phyloP scores from a whole-genome alignment of 768 basidiomycete species.

The Lactarius indigo region DNA sequence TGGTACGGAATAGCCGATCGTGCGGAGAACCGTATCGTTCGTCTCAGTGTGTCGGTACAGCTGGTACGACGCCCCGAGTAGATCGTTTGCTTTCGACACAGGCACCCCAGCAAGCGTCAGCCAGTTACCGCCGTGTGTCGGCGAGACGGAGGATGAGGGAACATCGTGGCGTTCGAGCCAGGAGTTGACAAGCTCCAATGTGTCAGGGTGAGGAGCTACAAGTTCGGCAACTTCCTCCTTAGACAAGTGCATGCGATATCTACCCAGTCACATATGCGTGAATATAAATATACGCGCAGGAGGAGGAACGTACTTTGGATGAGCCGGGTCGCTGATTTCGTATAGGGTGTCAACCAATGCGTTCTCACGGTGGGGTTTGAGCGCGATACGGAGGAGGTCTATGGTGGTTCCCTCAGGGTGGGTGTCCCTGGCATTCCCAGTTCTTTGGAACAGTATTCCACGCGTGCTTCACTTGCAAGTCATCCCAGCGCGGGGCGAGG shows the following conservation, averaged over 20 bases:
- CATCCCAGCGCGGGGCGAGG: conserved; percentile 12
- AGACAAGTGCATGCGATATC: conserved; percentile 58
- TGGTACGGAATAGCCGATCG: conserved; percentile 58
- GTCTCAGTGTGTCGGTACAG: conserved; percentile 50
- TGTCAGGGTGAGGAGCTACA: conserved; percentile 50
- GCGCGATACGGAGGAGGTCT: conserved; percentile 22
- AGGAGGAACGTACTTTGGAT: conserved; percentile 9
- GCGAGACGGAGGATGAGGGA: conserved; percentile 35
- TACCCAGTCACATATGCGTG: conserved; percentile 22
- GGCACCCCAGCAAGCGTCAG: conserved; percentile 48
- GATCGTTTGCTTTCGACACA: conserved; percentile 53
- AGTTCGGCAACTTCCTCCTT: conserved; percentile 56
- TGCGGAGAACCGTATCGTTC: conserved; percentile 50
- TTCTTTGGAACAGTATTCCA: conserved; percentile 11
- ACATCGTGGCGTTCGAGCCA: conserved; percentile 57
- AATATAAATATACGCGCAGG: too few relatives aligned
- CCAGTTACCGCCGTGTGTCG: conserved; percentile 53
- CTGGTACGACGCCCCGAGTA: conserved; percentile 55
- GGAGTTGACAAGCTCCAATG: conserved; percentile 46
- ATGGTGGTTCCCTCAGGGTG: conserved; percentile 17
- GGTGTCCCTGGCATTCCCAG: conserved; percentile 13
- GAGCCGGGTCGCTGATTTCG: conserved; percentile 21
- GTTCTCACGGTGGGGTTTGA: conserved; percentile 19
- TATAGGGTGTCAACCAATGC: conserved; percentile 19
- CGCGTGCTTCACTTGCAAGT: conserved; percentile 20